Percentiles rank a stretch among this genome's conserved stretches.
These are phyloP conservation scores for Centaurea solstitialis DNA, from an alignment of 129 eudicot genomes.

Conservation along the genomic window DNA sequence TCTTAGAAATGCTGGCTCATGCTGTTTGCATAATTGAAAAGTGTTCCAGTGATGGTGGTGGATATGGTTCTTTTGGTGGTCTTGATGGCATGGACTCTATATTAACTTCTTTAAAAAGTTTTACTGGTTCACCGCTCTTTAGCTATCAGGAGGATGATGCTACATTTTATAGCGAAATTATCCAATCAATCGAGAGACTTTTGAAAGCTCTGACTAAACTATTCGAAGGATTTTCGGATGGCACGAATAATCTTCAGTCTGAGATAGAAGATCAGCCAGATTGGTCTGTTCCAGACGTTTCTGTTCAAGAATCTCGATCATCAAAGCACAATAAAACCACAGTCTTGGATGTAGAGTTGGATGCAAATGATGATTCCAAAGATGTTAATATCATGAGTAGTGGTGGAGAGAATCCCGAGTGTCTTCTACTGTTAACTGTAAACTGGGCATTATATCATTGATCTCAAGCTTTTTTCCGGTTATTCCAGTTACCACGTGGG, in stretches of 20 bases:
- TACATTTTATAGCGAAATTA: conserved; percentile 34
- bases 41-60: conserved; percentile 38
- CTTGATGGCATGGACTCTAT: conserved; percentile 49
- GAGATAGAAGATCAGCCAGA: conserved; percentile 39
- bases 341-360: conserved; percentile 79
- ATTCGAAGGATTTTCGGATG: conserved; percentile 55
- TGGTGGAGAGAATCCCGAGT: conserved; percentile 40
- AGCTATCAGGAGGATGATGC: conserved; percentile 32
- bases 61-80: conserved; percentile 42
- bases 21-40: conserved; percentile 61
- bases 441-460: conserved; percentile 54
- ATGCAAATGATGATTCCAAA: conserved; percentile 53
- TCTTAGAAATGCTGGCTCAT: conserved; percentile 57
- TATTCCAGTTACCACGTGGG: conserved; percentile 81
- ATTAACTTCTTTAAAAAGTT: conserved; percentile 54
- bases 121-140: conserved; percentile 60
- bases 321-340: conserved; percentile 34
- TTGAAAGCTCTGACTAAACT: conserved; percentile 56
- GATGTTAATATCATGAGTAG: conserved; percentile 43
- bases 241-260: conserved; percentile 32
- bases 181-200: conserved; percentile 56
- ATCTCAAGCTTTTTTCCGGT: conserved; percentile 68
- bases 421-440: conserved; percentile 45
- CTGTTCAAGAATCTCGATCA: conserved; percentile 39
- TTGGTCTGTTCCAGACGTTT: conserved; percentile 30